Base-by-base conservation (phyloP, 2,329 filamentous ascomycete species). In the Aspergillus texensis region DNA sequence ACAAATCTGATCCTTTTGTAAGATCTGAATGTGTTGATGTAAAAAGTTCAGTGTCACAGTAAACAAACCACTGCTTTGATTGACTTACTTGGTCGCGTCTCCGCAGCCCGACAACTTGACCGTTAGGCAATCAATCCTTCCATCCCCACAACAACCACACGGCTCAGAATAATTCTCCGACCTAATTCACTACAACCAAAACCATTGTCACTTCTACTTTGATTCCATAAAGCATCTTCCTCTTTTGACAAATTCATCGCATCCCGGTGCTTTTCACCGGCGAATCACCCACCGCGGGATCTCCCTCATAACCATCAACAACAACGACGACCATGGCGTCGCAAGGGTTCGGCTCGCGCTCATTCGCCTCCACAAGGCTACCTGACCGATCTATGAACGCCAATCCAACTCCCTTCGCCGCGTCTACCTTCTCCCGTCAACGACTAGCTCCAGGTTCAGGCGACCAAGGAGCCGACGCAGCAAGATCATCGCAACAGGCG, bases 261-360 rank as follows among this genome's bases (percentile, higher is more conserved):
- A 16, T n/a, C 30, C 36, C 34, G 56, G 21, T 48, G 56, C 14
- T 45, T 58, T 46, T 50, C 41, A 58, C 32, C 57, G 39, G 56
- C 54, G 28, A 56, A 56, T 62, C 63, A 63, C 65, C 61, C 64
- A 66, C 39, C 32, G 45, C 32, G 60, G 39, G 57, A 28, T 28
- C 19, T 62, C 62, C 57, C 70, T 66, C 34, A 36, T 16, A 59
- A 24, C 55, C 59, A n/a, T 21, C 39, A 58, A 39, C 50, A 58
- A 60, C 64, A 57, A 60, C 60, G 28, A 65, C 61, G 65, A 71
- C 64, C 69, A 85, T 85, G 85, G 83, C 85, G 73, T 82, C 82
- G 61, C 83, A 85, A 71, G 79, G 83, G 57, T 87, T 88, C 72
- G 83, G 82, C 60, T 80, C 83, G 58, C 84, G 86, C 69, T 81